Conservation (phyloP, 169 alveolate species). For the Cryptosporidium xiaoi region DNA sequence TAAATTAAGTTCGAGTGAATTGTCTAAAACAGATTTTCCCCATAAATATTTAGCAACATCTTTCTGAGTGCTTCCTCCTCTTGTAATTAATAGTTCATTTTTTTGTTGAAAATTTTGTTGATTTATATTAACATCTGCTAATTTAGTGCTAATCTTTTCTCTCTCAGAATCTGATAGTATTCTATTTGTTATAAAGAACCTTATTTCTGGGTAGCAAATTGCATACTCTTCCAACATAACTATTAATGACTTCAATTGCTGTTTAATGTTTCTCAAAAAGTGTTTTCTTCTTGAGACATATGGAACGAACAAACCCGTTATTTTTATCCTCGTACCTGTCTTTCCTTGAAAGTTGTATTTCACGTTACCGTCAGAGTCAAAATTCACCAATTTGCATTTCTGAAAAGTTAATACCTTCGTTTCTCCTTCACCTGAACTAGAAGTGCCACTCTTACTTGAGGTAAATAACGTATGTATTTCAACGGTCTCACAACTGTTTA, state of each 20-base stretch:
- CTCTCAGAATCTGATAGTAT: conserved; percentile 24
- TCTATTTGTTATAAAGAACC: conserved; percentile 40
- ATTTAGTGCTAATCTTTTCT: conserved; percentile 17
- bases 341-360: conserved; percentile 2
- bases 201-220: conserved; percentile 49
- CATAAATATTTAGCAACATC: conserved; percentile 64
- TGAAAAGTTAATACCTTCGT: background rate
- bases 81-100: conserved; percentile 28
- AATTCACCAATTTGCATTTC: background rate
- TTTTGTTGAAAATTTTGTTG: conserved; percentile 10
- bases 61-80: conserved; percentile 35
- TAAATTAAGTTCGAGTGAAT: conserved; percentile 22
- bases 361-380: background rate
- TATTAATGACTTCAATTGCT: conserved; percentile 55
- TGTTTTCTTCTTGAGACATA: conserved; percentile 57
- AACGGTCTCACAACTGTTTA: conserved; percentile 77
- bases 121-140: background rate
- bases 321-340: conserved; percentile 40
- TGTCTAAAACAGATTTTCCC: conserved; percentile 52
- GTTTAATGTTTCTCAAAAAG: conserved; percentile 11
- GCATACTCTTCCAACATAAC: conserved; percentile 61
- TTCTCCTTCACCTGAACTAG: background rate
- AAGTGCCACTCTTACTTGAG: conserved; percentile 49
- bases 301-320: conserved; percentile 46
- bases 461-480: conserved; percentile 79